Evolutionary conservation across 345 rosid species (phyloP).

Genomic region (Zanthoxylum bungeanum): DNA sequence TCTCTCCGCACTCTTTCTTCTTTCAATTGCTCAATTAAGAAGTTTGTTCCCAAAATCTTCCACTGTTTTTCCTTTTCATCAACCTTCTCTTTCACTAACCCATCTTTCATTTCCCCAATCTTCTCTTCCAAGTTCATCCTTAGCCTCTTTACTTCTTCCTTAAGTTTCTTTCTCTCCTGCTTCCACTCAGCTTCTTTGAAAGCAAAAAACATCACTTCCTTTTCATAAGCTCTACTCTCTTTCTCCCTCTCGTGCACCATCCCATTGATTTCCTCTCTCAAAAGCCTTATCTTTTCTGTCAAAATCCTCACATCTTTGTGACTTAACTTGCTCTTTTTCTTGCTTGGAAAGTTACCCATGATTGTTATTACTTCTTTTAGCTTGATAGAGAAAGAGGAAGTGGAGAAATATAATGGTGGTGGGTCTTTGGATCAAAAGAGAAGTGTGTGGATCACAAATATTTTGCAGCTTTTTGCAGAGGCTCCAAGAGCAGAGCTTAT

Average conservation of each 20-base stretch:
- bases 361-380: no score
- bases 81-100: constrained; percentile 7
- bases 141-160: constrained; percentile 59
- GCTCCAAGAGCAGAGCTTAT: no score
- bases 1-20: constrained; percentile 65
- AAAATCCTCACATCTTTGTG: no score
- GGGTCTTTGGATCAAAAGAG: no score
- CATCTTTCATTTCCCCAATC: constrained; percentile 19
- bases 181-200: constrained; percentile 57
- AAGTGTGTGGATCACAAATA: no score
- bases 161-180: constrained; percentile 55
- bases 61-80: constrained; percentile 30
- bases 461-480: no score
- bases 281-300: no score
- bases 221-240: constrained; percentile 36
- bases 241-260: constrained; percentile 49
- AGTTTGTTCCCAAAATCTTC: constrained; percentile 27
- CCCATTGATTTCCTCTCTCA: no score
- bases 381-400: no score
- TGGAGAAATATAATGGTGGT: no score
- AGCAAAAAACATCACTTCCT: constrained; percentile 39
- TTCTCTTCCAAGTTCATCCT: constrained; percentile 39
- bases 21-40: constrained; percentile 50
- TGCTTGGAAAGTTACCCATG: no score
- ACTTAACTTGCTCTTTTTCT: no score